Evolutionary conservation across 1,284 basidiomycete genomes (phyloP).

Genomic region (Waitea zeae): DNA sequence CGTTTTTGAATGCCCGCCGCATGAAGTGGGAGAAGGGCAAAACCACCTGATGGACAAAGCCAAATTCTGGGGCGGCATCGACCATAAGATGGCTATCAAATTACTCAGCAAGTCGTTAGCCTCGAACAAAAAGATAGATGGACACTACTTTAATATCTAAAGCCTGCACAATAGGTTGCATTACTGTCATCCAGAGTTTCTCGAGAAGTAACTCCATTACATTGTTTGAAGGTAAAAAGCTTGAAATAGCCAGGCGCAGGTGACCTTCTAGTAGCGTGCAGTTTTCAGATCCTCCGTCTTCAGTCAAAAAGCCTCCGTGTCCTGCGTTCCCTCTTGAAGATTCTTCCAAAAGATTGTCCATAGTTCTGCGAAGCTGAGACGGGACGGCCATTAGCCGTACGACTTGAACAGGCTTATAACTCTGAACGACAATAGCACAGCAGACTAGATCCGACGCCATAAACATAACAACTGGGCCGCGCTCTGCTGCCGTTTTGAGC

Average conservation of each 20-base stretch:
- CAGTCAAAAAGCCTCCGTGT: neutral
- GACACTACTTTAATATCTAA: neutral
- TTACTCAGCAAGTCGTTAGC: neutral
- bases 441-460: neutral
- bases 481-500: neutral
- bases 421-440: neutral
- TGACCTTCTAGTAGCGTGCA: neutral
- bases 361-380: no score
- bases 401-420: neutral
- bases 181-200: neutral
- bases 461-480: neutral
- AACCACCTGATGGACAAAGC: conserved; percentile 11
- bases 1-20: conserved; percentile 11
- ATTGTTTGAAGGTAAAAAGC: neutral
- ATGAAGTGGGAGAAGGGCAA: conserved; percentile 11
- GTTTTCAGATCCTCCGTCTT: neutral
- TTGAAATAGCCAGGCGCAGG: neutral
- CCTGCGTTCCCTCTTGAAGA: no score
- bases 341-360: no score
- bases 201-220: neutral
- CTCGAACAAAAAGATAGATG: neutral
- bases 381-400: neutral
- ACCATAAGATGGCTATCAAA: neutral
- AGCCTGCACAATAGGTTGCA: neutral
- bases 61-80: conserved; percentile 6